These are phyloP conservation scores for Magnaporthales sp. DNA, from an alignment of 2,329 filamentous ascomycete genomes.

Conservation along the genomic window DNA sequence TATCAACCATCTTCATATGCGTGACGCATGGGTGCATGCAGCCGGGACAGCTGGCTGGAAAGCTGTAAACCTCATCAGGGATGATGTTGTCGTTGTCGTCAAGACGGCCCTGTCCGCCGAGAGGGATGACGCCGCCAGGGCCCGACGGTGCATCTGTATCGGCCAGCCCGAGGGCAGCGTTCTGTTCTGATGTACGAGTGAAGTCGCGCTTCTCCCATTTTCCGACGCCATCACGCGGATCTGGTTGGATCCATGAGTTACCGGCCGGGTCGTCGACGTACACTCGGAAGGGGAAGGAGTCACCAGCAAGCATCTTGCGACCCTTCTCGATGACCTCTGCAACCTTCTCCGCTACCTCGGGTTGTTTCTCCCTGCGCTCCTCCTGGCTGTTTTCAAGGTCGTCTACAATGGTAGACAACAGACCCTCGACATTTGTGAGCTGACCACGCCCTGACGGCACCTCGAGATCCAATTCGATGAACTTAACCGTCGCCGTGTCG, in stretches of 20 bases:
- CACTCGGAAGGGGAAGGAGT: conserved; percentile 79
- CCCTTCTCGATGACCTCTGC: conserved; percentile 66
- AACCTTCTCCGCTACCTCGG: conserved; percentile 72
- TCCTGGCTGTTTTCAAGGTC: conserved; percentile 78
- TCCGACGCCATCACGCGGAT: conserved; percentile 66
- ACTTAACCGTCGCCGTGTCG: conserved; percentile 74
- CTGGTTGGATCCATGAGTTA: conserved; percentile 94
- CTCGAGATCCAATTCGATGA: conserved; percentile 89
- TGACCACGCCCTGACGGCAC: conserved; percentile 86
- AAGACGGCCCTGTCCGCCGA: conserved; percentile 28
- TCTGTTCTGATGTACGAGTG: conserved; percentile 73
- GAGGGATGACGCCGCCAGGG: conserved; percentile 42
- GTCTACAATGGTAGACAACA: conserved; percentile 68
- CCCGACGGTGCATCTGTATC: conserved; percentile 42
- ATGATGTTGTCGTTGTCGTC: conserved; percentile 67
- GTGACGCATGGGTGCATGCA: conserved; percentile 81
- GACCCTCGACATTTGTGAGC: conserved; percentile 86
- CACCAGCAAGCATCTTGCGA: conserved; percentile 67
- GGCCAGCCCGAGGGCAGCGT: conserved; percentile 72
- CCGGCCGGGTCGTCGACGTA: conserved; percentile 85
- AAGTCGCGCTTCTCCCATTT: conserved; percentile 89
- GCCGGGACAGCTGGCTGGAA: conserved; percentile 85
- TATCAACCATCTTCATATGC: conserved; percentile 98
- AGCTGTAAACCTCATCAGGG: conserved; percentile 85
- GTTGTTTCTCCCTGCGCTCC: conserved; percentile 66